Percentiles rank a stretch among this genome's conserved stretches.
Conservation (phyloP, 306 rosid genomes). For the Erythrophleum fordii region DNA sequence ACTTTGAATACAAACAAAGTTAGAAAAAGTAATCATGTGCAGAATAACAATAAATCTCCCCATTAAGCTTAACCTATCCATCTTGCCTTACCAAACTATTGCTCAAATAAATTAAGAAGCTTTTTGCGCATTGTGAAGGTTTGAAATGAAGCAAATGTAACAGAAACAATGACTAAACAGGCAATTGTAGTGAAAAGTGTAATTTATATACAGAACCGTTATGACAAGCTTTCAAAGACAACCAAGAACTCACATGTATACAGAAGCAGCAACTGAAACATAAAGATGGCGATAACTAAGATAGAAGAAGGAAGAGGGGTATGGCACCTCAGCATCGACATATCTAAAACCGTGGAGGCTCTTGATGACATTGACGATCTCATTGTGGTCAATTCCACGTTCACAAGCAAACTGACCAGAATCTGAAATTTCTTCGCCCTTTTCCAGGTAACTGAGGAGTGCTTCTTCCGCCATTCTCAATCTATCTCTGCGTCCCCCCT, state of each 20-base stretch:
- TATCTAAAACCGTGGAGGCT: slow-evolving; percentile 83
- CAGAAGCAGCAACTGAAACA: neutral
- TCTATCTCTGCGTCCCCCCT: neutral
- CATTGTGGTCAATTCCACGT: slow-evolving; percentile 63
- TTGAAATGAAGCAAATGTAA: neutral
- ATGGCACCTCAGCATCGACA: slow-evolving; percentile 69
- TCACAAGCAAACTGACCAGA: slow-evolving; percentile 75
- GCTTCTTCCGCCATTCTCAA: slow-evolving; percentile 74
- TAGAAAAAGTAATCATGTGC: neutral
- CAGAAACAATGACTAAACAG: neutral
- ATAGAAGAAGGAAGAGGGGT: neutral
- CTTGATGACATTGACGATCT: slow-evolving; percentile 74
- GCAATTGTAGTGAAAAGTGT: neutral
- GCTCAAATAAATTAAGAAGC: neutral
- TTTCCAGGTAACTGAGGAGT: slow-evolving; percentile 63
- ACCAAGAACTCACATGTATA: neutral
- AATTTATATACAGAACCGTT: neutral
- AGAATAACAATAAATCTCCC: neutral
- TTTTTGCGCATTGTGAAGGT: neutral
- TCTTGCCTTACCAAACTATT: neutral
- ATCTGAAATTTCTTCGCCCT: slow-evolving; percentile 59
- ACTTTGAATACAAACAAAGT: neutral
- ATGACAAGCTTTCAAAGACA: neutral
- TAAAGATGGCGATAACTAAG: neutral
- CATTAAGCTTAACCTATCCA: neutral